Base-by-base conservation (phyloP, 2,329 filamentous ascomycete genomes). In the Aspergillus texensis region DNA sequence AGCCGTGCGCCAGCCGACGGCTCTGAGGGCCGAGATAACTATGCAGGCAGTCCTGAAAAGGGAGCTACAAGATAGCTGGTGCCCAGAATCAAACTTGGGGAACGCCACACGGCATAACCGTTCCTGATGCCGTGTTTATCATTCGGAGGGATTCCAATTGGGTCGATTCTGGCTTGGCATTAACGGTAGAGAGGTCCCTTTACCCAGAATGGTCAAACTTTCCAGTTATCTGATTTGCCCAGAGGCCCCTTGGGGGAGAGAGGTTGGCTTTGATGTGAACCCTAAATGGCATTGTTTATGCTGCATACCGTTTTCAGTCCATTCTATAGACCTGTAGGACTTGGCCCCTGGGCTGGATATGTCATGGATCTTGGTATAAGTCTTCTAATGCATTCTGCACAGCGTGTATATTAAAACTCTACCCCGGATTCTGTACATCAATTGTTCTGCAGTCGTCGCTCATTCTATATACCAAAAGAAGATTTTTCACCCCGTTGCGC, bases 151-250 rank as follows among this genome's bases (percentile, higher is more conserved):
- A 28, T 41, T 21, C 26, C 32, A 19, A 39, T 48, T 14, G 57
- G 45, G 57, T 39, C 24, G 57, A 59, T 59, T 28, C 9, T 55
- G 14, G 52, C 32, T 36, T 55, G 32, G n/a, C 52, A 36, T 32
- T 55, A 39, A 55, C 30, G n/a, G 26, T 4, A 34, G 4, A 11
- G 32, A 28, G 11, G 19, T n/a, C n/a, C 26, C 45, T 39, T 59
- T 59, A 39, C 45, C 57, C 32, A 36, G 45, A 59, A 59, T n/a
- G 48, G 48, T 32, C 43, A 48, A 52, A 52, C 30, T 39, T 52
- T 59, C 48, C 57, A 36, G 32, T 16, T 39, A 39, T 21, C 34
- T 8, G 32, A 21, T 26, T 6, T 39, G 21, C 32, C 32, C 52
- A 39, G 10, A 39, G 21, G 10, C 52, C 24, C 6, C 14, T 4